Conservation (phyloP, 2,329 filamentous ascomycete genomes). For the Colletotrichum sp. region DNA sequence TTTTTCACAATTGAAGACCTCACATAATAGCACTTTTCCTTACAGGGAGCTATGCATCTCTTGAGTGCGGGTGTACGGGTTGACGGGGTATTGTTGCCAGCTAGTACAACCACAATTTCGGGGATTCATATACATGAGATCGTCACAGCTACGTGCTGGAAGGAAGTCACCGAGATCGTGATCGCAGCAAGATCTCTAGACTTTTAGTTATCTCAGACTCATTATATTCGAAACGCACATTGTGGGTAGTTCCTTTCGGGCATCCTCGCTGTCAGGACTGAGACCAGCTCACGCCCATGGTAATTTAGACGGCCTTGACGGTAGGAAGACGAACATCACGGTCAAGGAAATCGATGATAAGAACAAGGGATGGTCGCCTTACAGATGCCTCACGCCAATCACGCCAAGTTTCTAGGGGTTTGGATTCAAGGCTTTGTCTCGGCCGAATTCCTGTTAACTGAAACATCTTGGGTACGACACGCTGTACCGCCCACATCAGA, state of each 20-base stretch:
- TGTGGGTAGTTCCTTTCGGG: neutral
- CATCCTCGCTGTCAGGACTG: neutral
- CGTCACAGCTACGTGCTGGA: neutral
- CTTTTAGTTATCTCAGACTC: fast-evolving
- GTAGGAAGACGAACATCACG: neutral
- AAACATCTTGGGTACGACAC: neutral
- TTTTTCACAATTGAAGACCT: neutral
- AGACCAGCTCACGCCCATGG: neutral
- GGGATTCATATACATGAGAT: neutral
- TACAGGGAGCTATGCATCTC: neutral
- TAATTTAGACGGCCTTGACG: neutral
- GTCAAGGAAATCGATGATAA: too few relatives aligned
- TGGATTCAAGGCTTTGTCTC: neutral
- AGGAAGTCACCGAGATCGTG: neutral
- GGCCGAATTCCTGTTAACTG: neutral
- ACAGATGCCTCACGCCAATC: neutral
- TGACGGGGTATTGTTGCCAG: neutral
- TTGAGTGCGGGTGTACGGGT: neutral
- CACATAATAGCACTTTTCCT: neutral
- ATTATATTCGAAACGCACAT: neutral
- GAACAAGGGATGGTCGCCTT: neutral
- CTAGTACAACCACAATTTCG: neutral
- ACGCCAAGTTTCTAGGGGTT: too few relatives aligned
- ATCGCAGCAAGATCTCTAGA: neutral
- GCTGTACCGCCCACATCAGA: neutral